Percentiles rank a stretch among this genome's conserved stretches.
Conservation (phyloP, 1,139 yeast genomes). For the Debaryomycetaceae sp. region DNA sequence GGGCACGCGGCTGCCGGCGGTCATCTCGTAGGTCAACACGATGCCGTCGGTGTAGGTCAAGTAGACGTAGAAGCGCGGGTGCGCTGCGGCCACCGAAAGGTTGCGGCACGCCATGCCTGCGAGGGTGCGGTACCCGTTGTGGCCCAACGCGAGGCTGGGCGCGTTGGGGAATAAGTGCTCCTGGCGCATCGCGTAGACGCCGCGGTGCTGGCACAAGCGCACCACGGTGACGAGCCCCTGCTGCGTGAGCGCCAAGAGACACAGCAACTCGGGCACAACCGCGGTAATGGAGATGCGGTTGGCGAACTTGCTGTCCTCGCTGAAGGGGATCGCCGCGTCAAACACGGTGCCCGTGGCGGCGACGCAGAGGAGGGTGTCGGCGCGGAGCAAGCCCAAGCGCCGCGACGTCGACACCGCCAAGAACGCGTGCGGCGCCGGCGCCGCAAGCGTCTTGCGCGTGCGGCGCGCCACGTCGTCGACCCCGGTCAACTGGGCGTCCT, state of each 20-base stretch:
- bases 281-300: constrained; percentile 52
- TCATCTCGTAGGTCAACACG: constrained; percentile 23
- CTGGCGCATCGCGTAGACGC: constrained; percentile 56
- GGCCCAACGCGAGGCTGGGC: constrained; percentile 21
- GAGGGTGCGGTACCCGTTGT: constrained; percentile 28
- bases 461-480: constrained; percentile 37
- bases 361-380: constrained; percentile 47
- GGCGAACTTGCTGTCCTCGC: constrained; percentile 36
- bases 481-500: constrained; percentile 20
- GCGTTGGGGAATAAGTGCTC: constrained; percentile 53
- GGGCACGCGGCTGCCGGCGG: constrained; percentile 3
- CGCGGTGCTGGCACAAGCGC: constrained; percentile 53
- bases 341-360: constrained; percentile 47
- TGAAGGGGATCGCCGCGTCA: constrained; percentile 26
- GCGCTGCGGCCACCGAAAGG: constrained; percentile 13
- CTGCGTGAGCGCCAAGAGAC: constrained; percentile 53
- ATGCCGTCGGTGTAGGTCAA: constrained; percentile 32
- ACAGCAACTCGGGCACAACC: constrained; percentile 51
- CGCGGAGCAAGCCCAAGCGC: constrained; percentile 44
- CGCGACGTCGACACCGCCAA: constrained; percentile 43
- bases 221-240: constrained; percentile 56
- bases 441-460: constrained; percentile 22
- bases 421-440: constrained; percentile 20
- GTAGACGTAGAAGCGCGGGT: constrained; percentile 24
- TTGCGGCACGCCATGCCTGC: constrained; percentile 28